phyloP scores from a whole-genome alignment of 208 protist genomes.

The Strigomonas galati region DNA sequence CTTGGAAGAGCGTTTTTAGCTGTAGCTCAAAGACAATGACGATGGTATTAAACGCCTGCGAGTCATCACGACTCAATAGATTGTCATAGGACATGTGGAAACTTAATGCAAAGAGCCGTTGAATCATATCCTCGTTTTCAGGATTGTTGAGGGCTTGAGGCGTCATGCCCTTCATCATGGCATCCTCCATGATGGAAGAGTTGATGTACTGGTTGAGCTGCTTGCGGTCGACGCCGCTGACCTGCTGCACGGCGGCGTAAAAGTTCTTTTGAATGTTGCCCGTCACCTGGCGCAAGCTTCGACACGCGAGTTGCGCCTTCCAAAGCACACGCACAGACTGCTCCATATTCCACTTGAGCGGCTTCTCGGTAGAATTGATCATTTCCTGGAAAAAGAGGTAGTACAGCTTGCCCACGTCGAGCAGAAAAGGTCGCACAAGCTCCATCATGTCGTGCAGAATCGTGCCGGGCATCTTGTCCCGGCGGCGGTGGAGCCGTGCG shows the following conservation, averaged over 20 bases:
- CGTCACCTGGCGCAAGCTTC: constrained; percentile 44
- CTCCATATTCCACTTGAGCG: constrained; percentile 43
- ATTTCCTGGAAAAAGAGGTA: constrained; percentile 56
- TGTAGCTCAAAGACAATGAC: constrained; percentile 38
- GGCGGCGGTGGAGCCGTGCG: constrained; percentile 34
- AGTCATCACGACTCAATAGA: constrained; percentile 26
- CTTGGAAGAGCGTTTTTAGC: constrained; percentile 25
- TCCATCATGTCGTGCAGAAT: constrained; percentile 41
- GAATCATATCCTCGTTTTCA: constrained; percentile 28
- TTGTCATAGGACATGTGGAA: constrained; percentile 41
- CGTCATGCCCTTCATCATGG: constrained; percentile 13
- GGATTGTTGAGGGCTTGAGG: constrained; percentile 4
- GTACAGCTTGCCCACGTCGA: constrained; percentile 42
- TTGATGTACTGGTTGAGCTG: constrained; percentile 33
- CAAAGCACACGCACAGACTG: constrained; percentile 32
- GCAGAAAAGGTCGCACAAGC: constrained; percentile 44
- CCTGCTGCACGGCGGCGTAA: constrained; percentile 42
- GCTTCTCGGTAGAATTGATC: constrained; percentile 57
- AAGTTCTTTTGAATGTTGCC: constrained; percentile 65
- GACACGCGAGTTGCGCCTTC: constrained; percentile 38
- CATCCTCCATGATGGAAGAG: constrained; percentile 27
- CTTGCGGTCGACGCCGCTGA: constrained; percentile 24
- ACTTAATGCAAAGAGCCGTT: constrained; percentile 43
- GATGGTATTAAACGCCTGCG: constrained; percentile 37
- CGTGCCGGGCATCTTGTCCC: constrained; percentile 22